Evolutionary conservation across 768 basidiomycete species (phyloP).

Genomic region (Trametes gibbosa): DNA sequence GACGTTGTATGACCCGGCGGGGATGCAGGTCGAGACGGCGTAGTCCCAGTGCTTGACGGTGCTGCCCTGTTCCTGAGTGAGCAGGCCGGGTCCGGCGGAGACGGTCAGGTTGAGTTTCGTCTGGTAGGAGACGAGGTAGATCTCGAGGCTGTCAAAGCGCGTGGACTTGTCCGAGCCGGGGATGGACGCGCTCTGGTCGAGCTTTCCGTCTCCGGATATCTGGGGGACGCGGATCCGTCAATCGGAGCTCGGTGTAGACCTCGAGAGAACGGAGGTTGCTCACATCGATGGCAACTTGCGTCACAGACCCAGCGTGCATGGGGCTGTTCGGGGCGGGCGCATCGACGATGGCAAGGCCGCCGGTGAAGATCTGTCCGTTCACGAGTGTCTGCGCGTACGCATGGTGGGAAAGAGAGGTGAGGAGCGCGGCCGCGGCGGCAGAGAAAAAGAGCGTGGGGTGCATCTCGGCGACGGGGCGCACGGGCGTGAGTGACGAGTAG

Average conservation of each 20-base stretch:
- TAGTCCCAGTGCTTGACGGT: constrained; percentile 40
- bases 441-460: constrained; percentile 22
- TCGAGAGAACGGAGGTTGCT: background rate
- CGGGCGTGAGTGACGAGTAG: background rate
- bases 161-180: constrained; percentile 37
- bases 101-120: constrained; percentile 43
- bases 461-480: constrained; percentile 9
- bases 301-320: constrained; percentile 29
- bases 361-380: constrained; percentile 31
- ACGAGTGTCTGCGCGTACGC: constrained; percentile 25
- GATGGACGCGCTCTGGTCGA: constrained; percentile 33
- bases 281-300: constrained; percentile 38
- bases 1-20: constrained; percentile 43
- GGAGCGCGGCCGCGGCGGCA: constrained; percentile 4
- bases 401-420: background rate
- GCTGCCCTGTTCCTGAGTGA: constrained; percentile 40
- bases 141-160: constrained; percentile 39
- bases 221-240: constrained; percentile 7
- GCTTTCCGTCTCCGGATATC: constrained; percentile 46
- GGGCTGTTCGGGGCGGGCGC: constrained; percentile 30
- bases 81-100: constrained; percentile 38
- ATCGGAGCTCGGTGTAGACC: too few species aligned
- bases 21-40: constrained; percentile 42
- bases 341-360: constrained; percentile 36
- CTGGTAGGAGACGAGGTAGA: constrained; percentile 44